Percentiles rank a stretch among this genome's conserved stretches.
Evolutionary conservation across 2,329 filamentous ascomycete species (phyloP).

Genomic region (Alternaria panax): DNA sequence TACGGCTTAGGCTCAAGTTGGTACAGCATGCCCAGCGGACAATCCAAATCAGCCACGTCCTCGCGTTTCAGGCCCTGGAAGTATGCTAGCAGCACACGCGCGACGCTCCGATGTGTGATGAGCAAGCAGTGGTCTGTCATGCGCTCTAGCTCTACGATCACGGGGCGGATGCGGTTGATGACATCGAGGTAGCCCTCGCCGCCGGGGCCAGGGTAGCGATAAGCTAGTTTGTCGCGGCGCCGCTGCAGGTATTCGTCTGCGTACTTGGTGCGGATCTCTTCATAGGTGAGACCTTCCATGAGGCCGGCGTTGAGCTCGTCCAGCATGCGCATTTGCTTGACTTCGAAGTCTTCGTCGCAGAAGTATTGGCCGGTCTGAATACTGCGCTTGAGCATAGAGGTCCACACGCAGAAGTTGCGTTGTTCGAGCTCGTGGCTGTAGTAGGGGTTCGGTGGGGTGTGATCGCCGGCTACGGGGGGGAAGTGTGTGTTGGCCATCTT

Average conservation of each 20-base stretch:
- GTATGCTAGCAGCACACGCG: conserved; percentile 91
- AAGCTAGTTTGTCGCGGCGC: conserved; percentile 86
- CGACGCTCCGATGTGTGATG: conserved; percentile 90
- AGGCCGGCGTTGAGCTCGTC: conserved; percentile 93
- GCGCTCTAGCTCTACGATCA: conserved; percentile 95
- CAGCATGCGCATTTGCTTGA: conserved; percentile 97
- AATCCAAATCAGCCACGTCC: conserved; percentile 92
- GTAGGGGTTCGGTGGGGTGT: conserved; percentile 93
- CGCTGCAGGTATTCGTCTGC: conserved; percentile 84
- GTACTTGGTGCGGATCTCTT: conserved; percentile 81
- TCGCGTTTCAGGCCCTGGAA: conserved; percentile 92
- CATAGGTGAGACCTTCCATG: conserved; percentile 95
- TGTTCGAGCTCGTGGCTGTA: conserved; percentile 61
- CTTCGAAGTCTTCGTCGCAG: conserved; percentile 90
- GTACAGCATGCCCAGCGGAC: conserved; percentile 92
- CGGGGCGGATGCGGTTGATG: conserved; percentile 91
- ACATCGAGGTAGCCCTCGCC: conserved; percentile 97
- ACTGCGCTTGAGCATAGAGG: conserved; percentile 91
- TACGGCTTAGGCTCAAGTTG: conserved; percentile 97
- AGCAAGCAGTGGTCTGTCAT: conserved; percentile 96
- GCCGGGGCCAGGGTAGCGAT: conserved; percentile 94
- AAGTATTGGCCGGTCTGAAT: conserved; percentile 90
- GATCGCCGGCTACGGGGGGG: conserved; percentile 89
- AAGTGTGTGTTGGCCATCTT: conserved; percentile 80
- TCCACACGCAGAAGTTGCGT: conserved; percentile 98